Evolutionary conservation across 345 rosid genomes (phyloP), one percentile per base, ranked within the genome.

Genomic region (Arabis hirsuta): DNA sequence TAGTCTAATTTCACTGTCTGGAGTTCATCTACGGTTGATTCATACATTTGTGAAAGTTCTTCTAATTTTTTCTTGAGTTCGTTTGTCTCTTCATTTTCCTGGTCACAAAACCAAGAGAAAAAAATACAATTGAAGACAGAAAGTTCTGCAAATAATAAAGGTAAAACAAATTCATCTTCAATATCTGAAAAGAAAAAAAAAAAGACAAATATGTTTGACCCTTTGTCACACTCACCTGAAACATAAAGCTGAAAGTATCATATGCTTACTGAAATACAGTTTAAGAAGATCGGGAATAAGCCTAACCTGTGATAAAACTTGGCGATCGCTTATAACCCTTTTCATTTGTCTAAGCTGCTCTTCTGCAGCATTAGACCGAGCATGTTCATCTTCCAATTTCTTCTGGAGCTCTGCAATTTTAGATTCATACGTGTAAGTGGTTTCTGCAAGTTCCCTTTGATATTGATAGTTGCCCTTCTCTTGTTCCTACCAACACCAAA

Each of bases 371-470:
- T 82, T 81, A 74, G 70, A 82, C 73, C 69, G 69, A 38, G 81
- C 73, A 75, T 80, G 80, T 66, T 82, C 74, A n/a, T 87, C 83
- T 70, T 82, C 87, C 60, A 87, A 60, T 77, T 86, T 82, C 83
- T 82, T 83, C 44, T 68, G 81, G 41, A 88, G 86, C 65, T 87
- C 84, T 44, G 78, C 66, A 80, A 84, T 84, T 79, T 86, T 88
- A 67, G 83, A 80, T 84, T 93, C 97, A 64, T 86, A 90, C 39
- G 73, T 78, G 73, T 83, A 73, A 43, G 86, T 84, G 72, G 88
- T 85, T 69, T 88, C 96, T 3, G 81, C 84, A 54, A 90, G 86
- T 58, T 90, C 84, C 81, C 83, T 88, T 80, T 86, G 90, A 81
- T 83, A 82, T 24, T 73, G 80, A 48, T 84, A 82, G 71, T 78